Evolutionary conservation across 1,139 yeast genomes (phyloP).

Genomic region (Saccharomyces hybrid): DNA sequence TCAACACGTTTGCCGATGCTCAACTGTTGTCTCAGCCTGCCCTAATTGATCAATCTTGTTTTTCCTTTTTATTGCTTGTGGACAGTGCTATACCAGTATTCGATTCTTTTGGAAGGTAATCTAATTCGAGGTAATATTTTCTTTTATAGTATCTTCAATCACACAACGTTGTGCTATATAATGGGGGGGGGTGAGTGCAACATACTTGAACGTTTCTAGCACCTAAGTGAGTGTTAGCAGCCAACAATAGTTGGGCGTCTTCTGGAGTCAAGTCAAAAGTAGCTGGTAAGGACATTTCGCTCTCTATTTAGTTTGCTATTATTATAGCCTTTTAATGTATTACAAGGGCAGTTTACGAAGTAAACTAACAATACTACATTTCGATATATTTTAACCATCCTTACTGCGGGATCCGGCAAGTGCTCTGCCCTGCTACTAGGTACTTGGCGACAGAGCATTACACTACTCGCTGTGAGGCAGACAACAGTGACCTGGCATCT

Average conservation of each 20-base stretch:
- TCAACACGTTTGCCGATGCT: background rate
- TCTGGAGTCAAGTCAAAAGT: too few relatives aligned
- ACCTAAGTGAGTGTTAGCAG: too few relatives aligned
- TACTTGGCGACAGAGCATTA: background rate
- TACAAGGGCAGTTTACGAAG: background rate
- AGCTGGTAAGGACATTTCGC: constrained; percentile 16
- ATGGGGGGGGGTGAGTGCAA: constrained; percentile 1
- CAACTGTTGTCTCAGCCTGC: background rate
- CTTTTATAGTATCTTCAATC: background rate
- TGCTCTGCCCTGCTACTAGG: background rate
- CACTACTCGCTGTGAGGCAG: background rate
- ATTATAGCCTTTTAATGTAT: background rate
- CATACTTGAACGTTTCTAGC: too few relatives aligned
- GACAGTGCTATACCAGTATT: background rate
- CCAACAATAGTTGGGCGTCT: too few relatives aligned
- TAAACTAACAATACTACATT: background rate
- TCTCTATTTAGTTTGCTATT: constrained; percentile 21
- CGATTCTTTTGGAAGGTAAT: background rate
- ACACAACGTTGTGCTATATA: background rate
- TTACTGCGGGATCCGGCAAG: background rate
- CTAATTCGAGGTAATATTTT: background rate
- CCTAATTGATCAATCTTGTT: background rate
- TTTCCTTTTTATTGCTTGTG: background rate
- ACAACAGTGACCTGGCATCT: background rate
- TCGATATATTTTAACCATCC: background rate